A percentile compares a stretch with the other conserved stretches of the same genome.
Evolutionary conservation across 495 filamentous ascomycete genomes (phyloP).

Genomic region (Aspergillus carlsbadensis): DNA sequence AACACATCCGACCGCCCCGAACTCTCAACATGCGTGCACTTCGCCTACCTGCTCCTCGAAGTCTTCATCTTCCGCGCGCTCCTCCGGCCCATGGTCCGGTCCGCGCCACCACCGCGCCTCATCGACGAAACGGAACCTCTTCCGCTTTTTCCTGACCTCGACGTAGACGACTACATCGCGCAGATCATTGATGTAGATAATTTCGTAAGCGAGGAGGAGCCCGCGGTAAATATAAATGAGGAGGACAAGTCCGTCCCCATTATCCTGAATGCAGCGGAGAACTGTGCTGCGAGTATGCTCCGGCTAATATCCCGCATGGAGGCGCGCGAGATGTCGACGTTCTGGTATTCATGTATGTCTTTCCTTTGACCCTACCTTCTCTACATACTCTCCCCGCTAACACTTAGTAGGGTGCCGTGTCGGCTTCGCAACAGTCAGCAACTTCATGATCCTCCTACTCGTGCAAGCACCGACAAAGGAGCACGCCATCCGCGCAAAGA

Average conservation of each 20-base stretch:
- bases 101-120: conserved; percentile 33
- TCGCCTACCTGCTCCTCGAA: conserved; percentile 36
- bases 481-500: conserved; percentile 29
- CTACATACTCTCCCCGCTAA: background rate
- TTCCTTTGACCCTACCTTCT: background rate
- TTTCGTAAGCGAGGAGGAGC: conserved; percentile 17
- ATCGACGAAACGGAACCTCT: conserved; percentile 30
- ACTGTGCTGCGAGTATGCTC: conserved; percentile 33
- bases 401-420: conserved; percentile 32
- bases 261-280: conserved; percentile 33
- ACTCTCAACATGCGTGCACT: conserved; percentile 29
- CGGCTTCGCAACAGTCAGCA: conserved; percentile 37
- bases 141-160: background rate
- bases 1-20: background rate
- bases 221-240: conserved; percentile 26
- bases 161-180: conserved; percentile 21
- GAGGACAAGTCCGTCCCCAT: conserved; percentile 26
- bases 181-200: conserved; percentile 7
- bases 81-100: conserved; percentile 36
- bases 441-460: conserved; percentile 35
- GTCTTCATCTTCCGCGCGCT: conserved; percentile 39
- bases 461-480: conserved; percentile 35
- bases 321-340: conserved; percentile 30
- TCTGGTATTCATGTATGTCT: conserved; percentile 40
- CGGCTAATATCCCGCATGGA: conserved; percentile 31